These are phyloP conservation scores for Fraxinus nigra DNA, from an alignment of 305 asterid genomes.

Conservation along the genomic window DNA sequence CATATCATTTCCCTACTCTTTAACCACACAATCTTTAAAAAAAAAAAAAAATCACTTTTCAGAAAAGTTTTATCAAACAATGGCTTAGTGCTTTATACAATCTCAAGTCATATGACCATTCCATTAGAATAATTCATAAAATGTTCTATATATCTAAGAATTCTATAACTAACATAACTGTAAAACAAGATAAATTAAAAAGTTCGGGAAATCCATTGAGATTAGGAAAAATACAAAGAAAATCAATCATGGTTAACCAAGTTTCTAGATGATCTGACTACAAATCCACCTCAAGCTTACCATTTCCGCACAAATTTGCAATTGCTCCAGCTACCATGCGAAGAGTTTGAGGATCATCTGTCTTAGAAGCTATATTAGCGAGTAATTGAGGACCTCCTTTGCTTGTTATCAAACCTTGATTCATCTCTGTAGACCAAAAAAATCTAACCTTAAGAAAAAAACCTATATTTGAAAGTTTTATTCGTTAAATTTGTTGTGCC, in stretches of 20 bases:
- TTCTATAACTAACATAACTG: neutral
- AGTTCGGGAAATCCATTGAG: neutral
- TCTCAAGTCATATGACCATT: neutral
- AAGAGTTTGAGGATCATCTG: conserved; percentile 82
- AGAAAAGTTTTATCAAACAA: neutral
- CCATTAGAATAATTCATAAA: neutral
- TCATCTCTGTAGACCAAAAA: conserved; percentile 49
- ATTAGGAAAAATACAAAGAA: conserved; percentile 1
- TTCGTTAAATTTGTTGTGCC: neutral
- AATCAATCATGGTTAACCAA: neutral
- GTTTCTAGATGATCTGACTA: neutral
- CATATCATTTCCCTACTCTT: neutral
- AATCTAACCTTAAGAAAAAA: neutral
- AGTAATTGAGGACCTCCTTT: conserved; percentile 77
- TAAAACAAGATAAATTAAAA: neutral
- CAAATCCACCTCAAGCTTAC: conserved; percentile 35
- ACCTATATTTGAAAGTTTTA: neutral
- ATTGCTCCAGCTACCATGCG: conserved; percentile 97
- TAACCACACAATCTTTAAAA: neutral
- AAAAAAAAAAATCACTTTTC: neutral
- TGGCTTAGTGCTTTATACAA: neutral
- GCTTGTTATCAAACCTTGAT: conserved; percentile 68
- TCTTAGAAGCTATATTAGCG: conserved; percentile 57
- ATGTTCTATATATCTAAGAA: neutral
- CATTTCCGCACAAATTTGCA: conserved; percentile 89